Base-by-base conservation (phyloP, 164 flowering plant genomes). In the Nymphaea thermarum region DNA sequence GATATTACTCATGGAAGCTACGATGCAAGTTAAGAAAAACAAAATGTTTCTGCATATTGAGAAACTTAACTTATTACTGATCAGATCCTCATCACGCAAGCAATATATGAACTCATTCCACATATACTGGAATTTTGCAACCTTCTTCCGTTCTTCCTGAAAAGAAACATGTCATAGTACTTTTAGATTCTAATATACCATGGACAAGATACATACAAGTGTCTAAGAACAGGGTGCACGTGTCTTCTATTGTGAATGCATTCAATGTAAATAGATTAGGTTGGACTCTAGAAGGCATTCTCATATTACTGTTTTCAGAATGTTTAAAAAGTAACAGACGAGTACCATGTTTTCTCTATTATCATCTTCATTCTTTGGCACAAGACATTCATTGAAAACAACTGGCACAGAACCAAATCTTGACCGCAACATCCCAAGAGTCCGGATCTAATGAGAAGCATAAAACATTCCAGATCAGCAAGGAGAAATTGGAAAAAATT, bases 341-440 rank as follows among this genome's bases (percentile, higher is more conserved):
- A 45, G 53, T 45, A 45, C 53, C 53, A 45, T 45, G 53, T 10
- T 45, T 45, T 45, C 7, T 45, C 53, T 45, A 5, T 5, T 45
- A 45, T 45, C 53, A 10, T 45, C 53, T 5, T 45, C 53, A 45
- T 45, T 10, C 11, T 70, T 73, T 78, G 99, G 96, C 66, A 88
- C 80, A 73, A 95, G 91, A 43, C 80, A 78, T 47, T 78, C 57
- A 71, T 81, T 77, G 71, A 95, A 92, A 71, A 88, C 92, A 66
- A 57, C 43, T 70, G 96, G 99, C 68, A 95, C 91, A 66, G 89
- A 66, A 17, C 83, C 88, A 80, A 95, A 95, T 85, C 98, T 85
- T 61, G 97, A 85, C 65, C 98, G 79, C 70, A 95, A 78, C 99
- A 95, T 95, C 69, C 99, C 99, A 72, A 95, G 96, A 4, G 99